Evolutionary conservation across 148 eudicot species (phyloP), one percentile per base, ranked within the genome.

Genomic region (Camellia japonica): DNA sequence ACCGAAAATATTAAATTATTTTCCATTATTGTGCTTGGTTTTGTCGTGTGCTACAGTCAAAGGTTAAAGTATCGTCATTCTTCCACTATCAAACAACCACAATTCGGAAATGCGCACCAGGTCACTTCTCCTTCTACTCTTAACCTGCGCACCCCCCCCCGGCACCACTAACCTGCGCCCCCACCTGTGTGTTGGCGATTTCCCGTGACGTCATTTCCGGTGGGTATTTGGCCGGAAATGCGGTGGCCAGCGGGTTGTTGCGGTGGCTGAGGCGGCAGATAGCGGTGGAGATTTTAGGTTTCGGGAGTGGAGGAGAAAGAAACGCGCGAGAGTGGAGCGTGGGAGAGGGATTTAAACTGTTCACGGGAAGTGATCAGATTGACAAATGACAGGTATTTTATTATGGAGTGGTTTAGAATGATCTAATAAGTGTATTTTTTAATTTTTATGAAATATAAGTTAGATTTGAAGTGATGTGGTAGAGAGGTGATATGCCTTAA

Each of bases 91-190:
- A 51, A 84, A 77, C 78, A 69, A 51, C 46, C 7, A 63, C 49
- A 8, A 1, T 20, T 65, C 71, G 72, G 76, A 74, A 82, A 61
- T 89, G 90, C 89, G 85, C 85, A 82, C 89, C 87, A 87, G 70
- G 85, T 87, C 86, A 86, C 78, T 52, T 58, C 77, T n/a, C 52
- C 30, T 30, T 30, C 38, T 30, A 46, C 64, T 74, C 64, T 38
- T 58, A 41, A 74, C 63, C 64, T 58, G 75, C 51, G 77, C 77
- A 15, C 9, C 62, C 63, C 64, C 30, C 30, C 30, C 0, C 0
- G 30, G 30, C 30, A 23, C 30, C 30, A 23, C 7, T 74, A 58
- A 56, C 47, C 49, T 55, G 56, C 64, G 41, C 54, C 30, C 63
- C 64, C 0, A 41, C 12, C 30, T 23, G 20, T 16, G 8, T 58